Percentiles rank a stretch among this genome's conserved stretches.
These are phyloP conservation scores for Kwoniella shivajii DNA, from an alignment of 1,284 basidiomycete genomes.

Conservation along the genomic window DNA sequence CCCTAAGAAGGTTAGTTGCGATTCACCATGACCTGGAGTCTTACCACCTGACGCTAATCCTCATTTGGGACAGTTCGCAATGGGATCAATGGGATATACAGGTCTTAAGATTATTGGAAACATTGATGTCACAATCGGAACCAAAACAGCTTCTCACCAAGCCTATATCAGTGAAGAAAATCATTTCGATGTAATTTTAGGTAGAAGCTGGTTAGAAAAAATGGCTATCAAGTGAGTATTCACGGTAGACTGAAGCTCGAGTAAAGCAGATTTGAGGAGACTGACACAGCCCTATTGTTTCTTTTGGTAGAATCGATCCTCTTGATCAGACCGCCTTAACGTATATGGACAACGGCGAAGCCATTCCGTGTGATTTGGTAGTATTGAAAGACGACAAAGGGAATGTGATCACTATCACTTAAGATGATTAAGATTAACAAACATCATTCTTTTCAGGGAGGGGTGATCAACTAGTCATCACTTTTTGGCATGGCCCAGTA, in stretches of 20 bases:
- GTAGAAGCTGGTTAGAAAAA: conserved; percentile 90
- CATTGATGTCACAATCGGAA: conserved; percentile 65
- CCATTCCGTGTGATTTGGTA: conserved; percentile 85
- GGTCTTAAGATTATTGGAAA: conserved; percentile 64
- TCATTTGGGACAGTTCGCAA: conserved; percentile 27
- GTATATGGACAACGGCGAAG: conserved; percentile 94
- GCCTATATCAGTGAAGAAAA: conserved; percentile 82
- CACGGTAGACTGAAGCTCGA: neutral
- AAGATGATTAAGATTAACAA: conserved; percentile 6
- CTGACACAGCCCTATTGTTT: too few species aligned
- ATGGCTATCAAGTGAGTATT: conserved; percentile 67
- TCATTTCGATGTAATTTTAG: conserved; percentile 95
- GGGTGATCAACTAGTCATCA: neutral
- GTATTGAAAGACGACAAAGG: conserved; percentile 74
- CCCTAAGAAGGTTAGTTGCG: conserved; percentile 58
- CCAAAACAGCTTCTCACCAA: conserved; percentile 57
- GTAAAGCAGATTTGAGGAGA: neutral
- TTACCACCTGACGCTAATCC: neutral
- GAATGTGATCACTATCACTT: conserved; percentile 83
- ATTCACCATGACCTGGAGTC: neutral
- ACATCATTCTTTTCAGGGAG: too few species aligned
- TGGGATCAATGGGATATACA: conserved; percentile 50
- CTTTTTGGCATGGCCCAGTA: neutral
- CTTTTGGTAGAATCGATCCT: conserved; percentile 62
- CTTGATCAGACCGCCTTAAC: conserved; percentile 82